phyloP scores from a whole-genome alignment of 2,329 filamentous ascomycete species.

The Dactylella cylindrospora region DNA sequence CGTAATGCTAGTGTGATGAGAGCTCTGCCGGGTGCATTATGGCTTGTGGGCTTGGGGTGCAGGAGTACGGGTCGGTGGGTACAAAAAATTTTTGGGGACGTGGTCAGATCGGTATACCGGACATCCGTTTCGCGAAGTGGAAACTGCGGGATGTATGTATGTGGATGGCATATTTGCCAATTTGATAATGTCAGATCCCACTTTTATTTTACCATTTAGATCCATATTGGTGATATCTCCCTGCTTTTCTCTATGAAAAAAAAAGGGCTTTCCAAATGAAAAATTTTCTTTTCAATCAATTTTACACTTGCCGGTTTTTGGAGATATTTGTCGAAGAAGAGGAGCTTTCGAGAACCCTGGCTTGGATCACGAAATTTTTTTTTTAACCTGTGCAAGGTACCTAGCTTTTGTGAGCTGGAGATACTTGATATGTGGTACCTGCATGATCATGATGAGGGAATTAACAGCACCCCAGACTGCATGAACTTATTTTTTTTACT shows the following conservation, averaged over 20 bases:
- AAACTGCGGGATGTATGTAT: no score
- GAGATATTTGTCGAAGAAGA: background rate
- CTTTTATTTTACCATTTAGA: no score
- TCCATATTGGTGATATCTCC: no score
- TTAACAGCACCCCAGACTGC: conserved; percentile 36
- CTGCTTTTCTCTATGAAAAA: no score
- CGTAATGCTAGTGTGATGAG: conserved; percentile 11
- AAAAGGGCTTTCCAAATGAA: no score
- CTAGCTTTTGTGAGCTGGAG: background rate
- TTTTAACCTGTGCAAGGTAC: background rate
- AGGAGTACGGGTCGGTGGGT: conserved; percentile 1
- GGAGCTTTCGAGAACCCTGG: conserved; percentile 8
- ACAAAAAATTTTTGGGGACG: no score
- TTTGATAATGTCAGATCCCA: no score
- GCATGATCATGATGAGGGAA: conserved; percentile 34
- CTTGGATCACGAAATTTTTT: conserved; percentile 40
- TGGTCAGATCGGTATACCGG: conserved; percentile 19
- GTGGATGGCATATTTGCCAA: conserved; percentile 18
- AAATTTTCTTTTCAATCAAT: conserved; percentile 17
- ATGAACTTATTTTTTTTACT: no score
- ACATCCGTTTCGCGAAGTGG: conserved; percentile 4
- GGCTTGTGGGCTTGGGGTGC: conserved; percentile 16
- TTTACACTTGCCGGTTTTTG: conserved; percentile 20
- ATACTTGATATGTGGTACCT: conserved; percentile 37
- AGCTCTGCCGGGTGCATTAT: conserved; percentile 12